Conservation (phyloP, 768 basidiomycete species). For the Mycena vulgaris region DNA sequence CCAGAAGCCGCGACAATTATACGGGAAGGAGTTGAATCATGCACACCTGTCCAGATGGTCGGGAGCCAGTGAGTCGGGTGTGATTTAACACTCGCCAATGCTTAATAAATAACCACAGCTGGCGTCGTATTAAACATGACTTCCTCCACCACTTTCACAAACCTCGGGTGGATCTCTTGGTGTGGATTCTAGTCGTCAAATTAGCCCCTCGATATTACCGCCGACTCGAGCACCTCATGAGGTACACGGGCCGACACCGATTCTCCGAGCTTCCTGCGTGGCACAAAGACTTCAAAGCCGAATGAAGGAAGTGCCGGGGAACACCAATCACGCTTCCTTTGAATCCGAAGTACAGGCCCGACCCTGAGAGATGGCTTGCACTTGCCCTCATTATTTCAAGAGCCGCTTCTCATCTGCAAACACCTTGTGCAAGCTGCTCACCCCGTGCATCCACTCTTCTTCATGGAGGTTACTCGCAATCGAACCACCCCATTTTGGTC, state of each 20-base stretch:
- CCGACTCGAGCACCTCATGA: constrained; percentile 42
- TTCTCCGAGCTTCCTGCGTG: constrained; percentile 43
- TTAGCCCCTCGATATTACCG: constrained; percentile 47
- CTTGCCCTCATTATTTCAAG: constrained; percentile 42
- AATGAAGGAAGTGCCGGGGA: constrained; percentile 38
- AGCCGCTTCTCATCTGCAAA: constrained; percentile 48
- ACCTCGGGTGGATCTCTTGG: constrained; percentile 50
- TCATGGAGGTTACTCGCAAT: too few species aligned
- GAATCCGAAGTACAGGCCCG: constrained; percentile 43
- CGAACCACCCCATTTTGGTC: too few species aligned
- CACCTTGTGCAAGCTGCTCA: constrained; percentile 43
- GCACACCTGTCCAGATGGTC: constrained; percentile 32
- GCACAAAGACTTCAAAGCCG: constrained; percentile 46
- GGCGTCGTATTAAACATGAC: constrained; percentile 52
- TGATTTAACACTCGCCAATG: constrained; percentile 13
- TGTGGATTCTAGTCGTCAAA: constrained; percentile 50
- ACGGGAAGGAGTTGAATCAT: not conserved
- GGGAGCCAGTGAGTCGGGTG: constrained; percentile 51
- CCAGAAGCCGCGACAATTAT: constrained; percentile 12
- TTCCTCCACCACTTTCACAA: constrained; percentile 32
- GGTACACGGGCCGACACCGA: constrained; percentile 38
- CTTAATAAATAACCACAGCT: too few species aligned
- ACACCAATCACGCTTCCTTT: constrained; percentile 43
- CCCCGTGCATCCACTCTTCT: constrained; percentile 42
- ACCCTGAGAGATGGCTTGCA: constrained; percentile 41